phyloP scores from a whole-genome alignment of 805 yeast genomes.

The Ogataea allantospora region DNA sequence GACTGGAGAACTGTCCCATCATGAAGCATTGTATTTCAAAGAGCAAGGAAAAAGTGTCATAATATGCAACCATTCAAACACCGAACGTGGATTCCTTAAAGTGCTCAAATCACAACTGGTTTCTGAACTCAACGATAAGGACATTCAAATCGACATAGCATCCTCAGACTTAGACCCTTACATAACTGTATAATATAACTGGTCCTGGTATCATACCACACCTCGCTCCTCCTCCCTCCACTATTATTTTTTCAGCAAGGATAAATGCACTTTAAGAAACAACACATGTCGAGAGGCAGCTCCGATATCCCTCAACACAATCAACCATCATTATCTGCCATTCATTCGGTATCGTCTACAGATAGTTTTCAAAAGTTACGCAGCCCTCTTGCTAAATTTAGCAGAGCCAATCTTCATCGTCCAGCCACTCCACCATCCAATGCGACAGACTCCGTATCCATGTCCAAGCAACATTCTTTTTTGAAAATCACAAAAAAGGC shows the following conservation, averaged over 20 bases:
- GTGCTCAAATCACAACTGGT: conserved; percentile 50
- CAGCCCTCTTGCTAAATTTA: conserved; percentile 1
- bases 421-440: conserved; percentile 5
- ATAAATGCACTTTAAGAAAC: conserved; percentile 1
- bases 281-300: conserved; percentile 9
- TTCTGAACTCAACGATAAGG: conserved; percentile 37
- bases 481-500: conserved; percentile 29
- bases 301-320: background rate
- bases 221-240: background rate
- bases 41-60: conserved; percentile 74
- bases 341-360: background rate
- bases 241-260: conserved; percentile 1
- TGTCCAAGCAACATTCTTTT: conserved; percentile 18
- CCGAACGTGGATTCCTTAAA: conserved; percentile 81
- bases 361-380: conserved; percentile 4
- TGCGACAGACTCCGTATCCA: conserved; percentile 5
- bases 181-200: conserved; percentile 1
- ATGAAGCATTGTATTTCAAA: conserved; percentile 70
- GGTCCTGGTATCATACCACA: background rate
- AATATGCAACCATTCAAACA: conserved; percentile 85
- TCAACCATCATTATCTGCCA: background rate
- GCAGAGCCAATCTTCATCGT: conserved; percentile 1
- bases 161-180: conserved; percentile 47
- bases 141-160: conserved; percentile 1
- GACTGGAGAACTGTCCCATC: conserved; percentile 95